Evolutionary conservation across 306 rosid genomes (phyloP).

Genomic region (Cicer arietinum): DNA sequence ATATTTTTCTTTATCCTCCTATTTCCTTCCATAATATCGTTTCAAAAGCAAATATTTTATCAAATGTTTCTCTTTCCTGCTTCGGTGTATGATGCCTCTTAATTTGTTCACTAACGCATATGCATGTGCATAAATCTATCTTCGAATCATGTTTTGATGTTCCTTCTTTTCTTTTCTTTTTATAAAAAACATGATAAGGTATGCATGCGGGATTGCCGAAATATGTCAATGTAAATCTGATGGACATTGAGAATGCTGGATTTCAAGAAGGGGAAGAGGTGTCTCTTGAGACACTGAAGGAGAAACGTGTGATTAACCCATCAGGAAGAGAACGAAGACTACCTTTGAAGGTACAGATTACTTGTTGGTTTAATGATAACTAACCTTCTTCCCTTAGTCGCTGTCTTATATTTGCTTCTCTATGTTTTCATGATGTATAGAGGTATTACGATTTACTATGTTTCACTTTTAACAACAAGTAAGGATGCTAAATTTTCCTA

Average conservation of each 20-base stretch:
- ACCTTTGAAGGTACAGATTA: conserved; percentile 77
- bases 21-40: conserved; percentile 5
- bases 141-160: conserved; percentile 31
- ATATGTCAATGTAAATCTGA: conserved; percentile 86
- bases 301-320: conserved; percentile 82
- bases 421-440: not conserved
- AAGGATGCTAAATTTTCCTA: conserved; percentile 15
- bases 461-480: conserved; percentile 18
- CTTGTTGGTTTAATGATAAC: conserved; percentile 28
- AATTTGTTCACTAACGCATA: not conserved
- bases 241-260: conserved; percentile 79
- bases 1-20: not conserved
- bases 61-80: conserved; percentile 12
- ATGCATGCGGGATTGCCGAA: conserved; percentile 91
- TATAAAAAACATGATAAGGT: conserved; percentile 51
- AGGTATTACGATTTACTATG: conserved; percentile 7
- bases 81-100: conserved; percentile 4
- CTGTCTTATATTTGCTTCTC: conserved; percentile 33
- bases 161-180: not conserved
- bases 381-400: conserved; percentile 10
- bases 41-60: conserved; percentile 16
- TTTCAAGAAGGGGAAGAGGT: conserved; percentile 95
- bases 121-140: conserved; percentile 14
- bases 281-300: conserved; percentile 75
- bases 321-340: conserved; percentile 94